A percentile compares a stretch with the other conserved stretches of the same genome.
Conservation (phyloP, 352 stramenopile genomes). For the Pilasporangium apinafurcum region DNA sequence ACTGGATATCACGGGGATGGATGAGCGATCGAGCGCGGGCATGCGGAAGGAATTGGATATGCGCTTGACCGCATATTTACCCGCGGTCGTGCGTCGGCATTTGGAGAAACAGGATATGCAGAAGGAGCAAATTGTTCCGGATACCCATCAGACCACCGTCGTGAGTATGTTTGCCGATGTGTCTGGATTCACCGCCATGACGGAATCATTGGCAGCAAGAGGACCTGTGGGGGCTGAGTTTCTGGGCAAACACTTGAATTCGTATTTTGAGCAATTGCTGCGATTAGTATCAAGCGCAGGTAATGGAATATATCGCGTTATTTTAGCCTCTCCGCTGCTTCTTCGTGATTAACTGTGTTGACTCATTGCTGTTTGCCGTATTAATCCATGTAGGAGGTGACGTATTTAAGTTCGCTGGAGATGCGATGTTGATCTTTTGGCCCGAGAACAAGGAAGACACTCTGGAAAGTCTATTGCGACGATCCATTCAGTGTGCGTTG, state of each 20-base stretch:
- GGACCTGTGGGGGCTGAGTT: slow-evolving; percentile 86
- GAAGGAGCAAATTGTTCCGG: slow-evolving; percentile 34
- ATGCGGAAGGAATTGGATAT: slow-evolving; percentile 79
- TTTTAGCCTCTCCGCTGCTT: too few species aligned
- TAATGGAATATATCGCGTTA: too few species aligned
- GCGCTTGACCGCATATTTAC: slow-evolving; percentile 75
- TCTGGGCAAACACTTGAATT: slow-evolving; percentile 90
- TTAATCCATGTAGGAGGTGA: slow-evolving; percentile 39
- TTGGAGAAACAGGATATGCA: slow-evolving; percentile 54
- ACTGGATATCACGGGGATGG: too few species aligned
- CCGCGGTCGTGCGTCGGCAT: slow-evolving; percentile 69
- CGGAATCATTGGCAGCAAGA: slow-evolving; percentile 83
- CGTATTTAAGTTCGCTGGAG: slow-evolving; percentile 95
- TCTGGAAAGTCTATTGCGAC: slow-evolving; percentile 68
- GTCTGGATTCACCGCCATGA: slow-evolving; percentile 92
- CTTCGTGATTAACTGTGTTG: too few species aligned
- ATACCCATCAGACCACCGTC: slow-evolving; percentile 65
- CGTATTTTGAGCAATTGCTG: slow-evolving; percentile 88
- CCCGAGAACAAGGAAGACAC: slow-evolving; percentile 87
- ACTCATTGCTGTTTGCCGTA: background rate
- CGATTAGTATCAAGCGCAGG: slow-evolving; percentile 70
- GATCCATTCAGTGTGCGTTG: slow-evolving; percentile 86
- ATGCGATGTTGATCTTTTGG: slow-evolving; percentile 95
- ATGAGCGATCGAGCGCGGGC: slow-evolving; percentile 23
- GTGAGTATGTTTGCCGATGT: slow-evolving; percentile 94